A percentile compares a stretch with the other conserved stretches of the same genome.
These are phyloP conservation scores for Sporobolomyces phaffii DNA, from an alignment of 768 basidiomycete species.

Conservation along the genomic window DNA sequence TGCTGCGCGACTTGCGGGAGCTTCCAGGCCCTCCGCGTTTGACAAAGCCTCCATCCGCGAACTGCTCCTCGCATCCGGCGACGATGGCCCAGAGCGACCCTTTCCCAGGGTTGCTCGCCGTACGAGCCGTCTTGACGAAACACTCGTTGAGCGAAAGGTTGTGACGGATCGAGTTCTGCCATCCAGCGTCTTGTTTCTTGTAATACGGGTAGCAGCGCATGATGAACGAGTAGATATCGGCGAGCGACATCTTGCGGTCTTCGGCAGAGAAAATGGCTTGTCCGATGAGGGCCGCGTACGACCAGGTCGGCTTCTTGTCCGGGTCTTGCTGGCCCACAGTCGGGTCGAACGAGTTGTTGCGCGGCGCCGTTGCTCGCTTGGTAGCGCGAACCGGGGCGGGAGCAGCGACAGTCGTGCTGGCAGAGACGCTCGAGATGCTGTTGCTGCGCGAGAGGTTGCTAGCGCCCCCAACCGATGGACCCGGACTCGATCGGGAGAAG, in stretches of 20 bases:
- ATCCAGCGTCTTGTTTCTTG: conserved; percentile 84
- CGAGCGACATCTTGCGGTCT: conserved; percentile 75
- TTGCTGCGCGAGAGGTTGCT: neutral
- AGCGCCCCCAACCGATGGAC: neutral
- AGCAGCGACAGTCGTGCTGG: neutral
- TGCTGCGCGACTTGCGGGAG: neutral
- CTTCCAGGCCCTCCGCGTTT: conserved; percentile 36
- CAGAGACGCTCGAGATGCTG: neutral
- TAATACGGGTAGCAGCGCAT: conserved; percentile 89
- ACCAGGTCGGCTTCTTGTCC: conserved; percentile 62
- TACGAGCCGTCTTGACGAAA: conserved; percentile 72
- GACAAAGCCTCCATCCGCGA: conserved; percentile 65
- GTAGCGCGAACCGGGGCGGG: neutral
- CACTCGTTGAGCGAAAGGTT: conserved; percentile 85
- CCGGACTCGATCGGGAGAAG: conserved; percentile 26
- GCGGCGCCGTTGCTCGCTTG: neutral
- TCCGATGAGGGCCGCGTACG: conserved; percentile 92
- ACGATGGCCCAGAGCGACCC: conserved; percentile 83
- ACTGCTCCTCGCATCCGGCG: conserved; percentile 74
- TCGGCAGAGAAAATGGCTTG: conserved; percentile 84
- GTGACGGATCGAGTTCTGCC: conserved; percentile 98
- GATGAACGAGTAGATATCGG: conserved; percentile 96
- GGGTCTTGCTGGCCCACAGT: conserved; percentile 7
- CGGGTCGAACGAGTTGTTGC: neutral
- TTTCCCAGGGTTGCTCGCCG: conserved; percentile 56